phyloP scores from a whole-genome alignment of 805 yeast genomes.

The Lachancea fermentati region DNA sequence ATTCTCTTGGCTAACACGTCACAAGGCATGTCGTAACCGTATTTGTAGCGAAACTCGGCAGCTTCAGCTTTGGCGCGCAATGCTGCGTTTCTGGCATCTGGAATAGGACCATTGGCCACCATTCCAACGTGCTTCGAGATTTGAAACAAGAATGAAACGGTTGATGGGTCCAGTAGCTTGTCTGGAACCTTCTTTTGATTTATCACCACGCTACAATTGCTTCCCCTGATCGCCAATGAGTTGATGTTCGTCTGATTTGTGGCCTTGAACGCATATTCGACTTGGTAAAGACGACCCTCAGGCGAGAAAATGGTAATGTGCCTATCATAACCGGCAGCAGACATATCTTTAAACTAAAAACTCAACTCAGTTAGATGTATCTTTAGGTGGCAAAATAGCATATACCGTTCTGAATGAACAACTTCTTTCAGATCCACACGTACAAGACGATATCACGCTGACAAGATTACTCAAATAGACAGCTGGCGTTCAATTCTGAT shows the following conservation, averaged over 20 bases:
- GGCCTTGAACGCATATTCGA: constrained; percentile 96
- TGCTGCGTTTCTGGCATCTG: constrained; percentile 91
- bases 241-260: constrained; percentile 90
- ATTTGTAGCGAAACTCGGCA: constrained; percentile 87
- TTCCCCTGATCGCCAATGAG: constrained; percentile 80
- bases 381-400: not conserved
- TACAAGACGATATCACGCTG: not conserved
- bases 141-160: constrained; percentile 81
- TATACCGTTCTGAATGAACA: not conserved
- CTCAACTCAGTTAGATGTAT: not conserved
- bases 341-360: constrained; percentile 5
- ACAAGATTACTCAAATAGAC: too few relatives aligned
- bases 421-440: not conserved
- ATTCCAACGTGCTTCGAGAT: constrained; percentile 80
- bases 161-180: constrained; percentile 78
- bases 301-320: constrained; percentile 98
- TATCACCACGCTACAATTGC: constrained; percentile 78
- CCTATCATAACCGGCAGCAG: constrained; percentile 92
- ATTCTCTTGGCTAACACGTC: constrained; percentile 88
- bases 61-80: constrained; percentile 92
- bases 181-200: constrained; percentile 97
- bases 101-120: constrained; percentile 91
- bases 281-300: constrained; percentile 95
- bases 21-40: constrained; percentile 96
- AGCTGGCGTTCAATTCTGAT: too few relatives aligned